phyloP scores from a whole-genome alignment of 2,329 filamentous ascomycete genomes.

The Aspergillus neotritici region DNA sequence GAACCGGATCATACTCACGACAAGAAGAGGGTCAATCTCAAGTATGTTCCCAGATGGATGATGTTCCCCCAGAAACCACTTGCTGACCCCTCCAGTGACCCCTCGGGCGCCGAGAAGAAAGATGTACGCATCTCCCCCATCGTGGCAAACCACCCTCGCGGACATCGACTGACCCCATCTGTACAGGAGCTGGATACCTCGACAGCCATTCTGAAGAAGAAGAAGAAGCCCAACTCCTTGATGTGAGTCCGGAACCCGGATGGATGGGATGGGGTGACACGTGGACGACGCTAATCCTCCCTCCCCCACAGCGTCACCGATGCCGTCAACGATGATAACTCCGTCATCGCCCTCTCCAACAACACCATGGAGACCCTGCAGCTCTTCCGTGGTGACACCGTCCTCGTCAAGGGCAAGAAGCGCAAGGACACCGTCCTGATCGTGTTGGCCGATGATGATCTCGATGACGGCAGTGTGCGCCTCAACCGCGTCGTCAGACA shows the following conservation, averaged over 20 bases:
- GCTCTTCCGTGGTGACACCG: constrained; percentile 97
- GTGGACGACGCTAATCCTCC: constrained; percentile 18
- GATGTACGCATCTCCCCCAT: constrained; percentile 51
- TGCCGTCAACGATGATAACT: constrained; percentile 99
- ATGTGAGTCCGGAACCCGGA: constrained; percentile 58
- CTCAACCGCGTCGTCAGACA: constrained; percentile 98
- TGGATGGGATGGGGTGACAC: constrained; percentile 1
- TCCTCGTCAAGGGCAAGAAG: constrained; percentile 98
- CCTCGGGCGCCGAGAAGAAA: constrained; percentile 82
- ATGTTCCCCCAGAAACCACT: constrained; percentile 10
- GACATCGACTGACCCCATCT: constrained; percentile 16
- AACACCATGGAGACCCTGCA: constrained; percentile 98
- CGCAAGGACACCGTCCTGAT: constrained; percentile 98
- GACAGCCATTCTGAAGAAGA: constrained; percentile 98
- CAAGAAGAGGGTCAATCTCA: constrained; percentile 79
- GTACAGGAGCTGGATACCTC: constrained; percentile 77
- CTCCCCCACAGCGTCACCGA: constrained; percentile 72
- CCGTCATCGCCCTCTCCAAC: constrained; percentile 95
- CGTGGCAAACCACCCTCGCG: constrained; percentile 34
- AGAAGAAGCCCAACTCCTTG: constrained; percentile 99
- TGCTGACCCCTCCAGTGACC: constrained; percentile 61
- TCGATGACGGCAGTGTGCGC: constrained; percentile 92
- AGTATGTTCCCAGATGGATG: constrained; percentile 51
- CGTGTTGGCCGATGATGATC: constrained; percentile 92
- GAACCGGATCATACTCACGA: constrained; percentile 58